Base-by-base conservation (phyloP, 2,329 filamentous ascomycete genomes). In the Mycosphaerella sp. region DNA sequence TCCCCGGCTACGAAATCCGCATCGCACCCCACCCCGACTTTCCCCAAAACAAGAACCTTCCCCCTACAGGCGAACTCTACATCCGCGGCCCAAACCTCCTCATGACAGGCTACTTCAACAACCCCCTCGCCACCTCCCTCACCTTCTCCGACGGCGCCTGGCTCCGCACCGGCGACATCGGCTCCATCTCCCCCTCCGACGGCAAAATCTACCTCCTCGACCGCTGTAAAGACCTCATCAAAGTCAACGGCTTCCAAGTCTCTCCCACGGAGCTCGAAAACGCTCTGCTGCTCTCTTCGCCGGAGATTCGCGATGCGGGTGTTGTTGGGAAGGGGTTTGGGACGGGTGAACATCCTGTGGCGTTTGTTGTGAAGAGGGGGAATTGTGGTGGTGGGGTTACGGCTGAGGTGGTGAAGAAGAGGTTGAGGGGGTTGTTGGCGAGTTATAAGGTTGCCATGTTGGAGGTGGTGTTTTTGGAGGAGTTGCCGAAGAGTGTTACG, bases 121-220 rank as follows among this genome's bases (percentile, higher is more conserved):
- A 73, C 43, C 40, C 58, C 9, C 36, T 64, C 36, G 48, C 58
- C 10, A 62, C 63, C 9, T 39, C 36, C 13, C 47, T 57, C 8
- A 50, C 56, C 17, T 61, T 66, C 54, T 62, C 65, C 27, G 60
- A 63, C 4, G 56, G 89, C 59, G 82, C 81, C 1, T 97, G 91
- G 89, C 97, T 98, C 77, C 91, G 87, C 71, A 98, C 93, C 0
- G 93, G 93, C 10, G 76, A 80, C 55, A 39, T 71, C n/a, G 64
- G 64, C 4, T 64, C 62, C 49, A 51, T 66, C 41, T 18, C 49
- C 12, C 16, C 40, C 10, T 5, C 25, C 3, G 55, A 63, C 37
- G 61, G 62, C 16, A 64, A 64, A 41, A 56, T 68, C 41, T 67
- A 63, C 46, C 50, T 69, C 16, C 56, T 66, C 43, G 65, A 67